Evolutionary conservation across 768 basidiomycete genomes (phyloP).

Genomic region (Lactifluus echinatus): DNA sequence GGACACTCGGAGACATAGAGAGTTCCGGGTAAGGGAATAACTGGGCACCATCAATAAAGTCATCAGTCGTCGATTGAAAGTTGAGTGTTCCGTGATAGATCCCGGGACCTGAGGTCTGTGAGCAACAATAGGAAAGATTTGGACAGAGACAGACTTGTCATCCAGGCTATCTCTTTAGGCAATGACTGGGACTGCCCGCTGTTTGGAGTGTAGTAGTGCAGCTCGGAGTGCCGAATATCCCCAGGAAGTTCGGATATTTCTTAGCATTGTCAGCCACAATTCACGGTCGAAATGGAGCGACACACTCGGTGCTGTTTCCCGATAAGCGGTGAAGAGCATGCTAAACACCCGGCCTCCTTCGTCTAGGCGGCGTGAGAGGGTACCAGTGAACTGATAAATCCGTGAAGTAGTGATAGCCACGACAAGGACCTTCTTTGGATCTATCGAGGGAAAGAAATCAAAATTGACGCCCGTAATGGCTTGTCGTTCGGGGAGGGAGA

Average conservation of each 20-base stretch:
- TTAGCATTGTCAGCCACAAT: slow-evolving; percentile 30
- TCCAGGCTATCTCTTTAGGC: slow-evolving; percentile 79
- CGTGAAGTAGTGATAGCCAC: slow-evolving; percentile 79
- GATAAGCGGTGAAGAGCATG: slow-evolving; percentile 60
- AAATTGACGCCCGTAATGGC: slow-evolving; percentile 81
- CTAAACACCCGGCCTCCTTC: slow-evolving; percentile 73
- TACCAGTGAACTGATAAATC: slow-evolving; percentile 84
- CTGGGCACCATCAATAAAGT: slow-evolving; percentile 68
- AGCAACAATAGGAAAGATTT: not conserved
- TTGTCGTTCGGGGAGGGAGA: slow-evolving; percentile 70
- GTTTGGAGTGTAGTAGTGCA: slow-evolving; percentile 71
- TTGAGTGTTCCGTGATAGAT: slow-evolving; percentile 80
- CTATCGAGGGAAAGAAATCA: slow-evolving; percentile 60
- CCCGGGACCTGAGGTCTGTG: slow-evolving; percentile 53
- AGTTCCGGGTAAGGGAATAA: slow-evolving; percentile 67
- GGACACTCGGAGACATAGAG: slow-evolving; percentile 27
- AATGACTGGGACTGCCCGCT: slow-evolving; percentile 60
- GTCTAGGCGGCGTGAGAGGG: slow-evolving; percentile 56
- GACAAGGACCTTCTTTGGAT: slow-evolving; percentile 57
- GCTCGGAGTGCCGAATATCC: slow-evolving; percentile 60
- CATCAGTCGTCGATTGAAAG: slow-evolving; percentile 59
- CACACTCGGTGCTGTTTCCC: slow-evolving; percentile 76
- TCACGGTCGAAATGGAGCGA: slow-evolving; percentile 18
- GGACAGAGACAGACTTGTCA: slow-evolving; percentile 57
- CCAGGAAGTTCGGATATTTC: slow-evolving; percentile 91